Evolutionary conservation across 352 stramenopile genomes (phyloP).

Genomic region (Pythium coloratum): DNA sequence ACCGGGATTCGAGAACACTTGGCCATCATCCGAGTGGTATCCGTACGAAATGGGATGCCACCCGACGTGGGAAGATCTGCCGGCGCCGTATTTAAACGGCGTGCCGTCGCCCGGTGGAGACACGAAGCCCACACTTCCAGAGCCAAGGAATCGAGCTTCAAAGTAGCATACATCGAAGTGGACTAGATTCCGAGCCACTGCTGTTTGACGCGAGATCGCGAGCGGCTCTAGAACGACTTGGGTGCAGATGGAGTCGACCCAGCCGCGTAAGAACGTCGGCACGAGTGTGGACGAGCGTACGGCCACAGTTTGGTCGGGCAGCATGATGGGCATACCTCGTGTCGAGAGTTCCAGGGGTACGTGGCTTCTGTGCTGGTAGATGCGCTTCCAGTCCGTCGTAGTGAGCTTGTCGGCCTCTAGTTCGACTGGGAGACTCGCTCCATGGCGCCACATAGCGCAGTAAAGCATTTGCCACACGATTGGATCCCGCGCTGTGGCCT

Average conservation of each 20-base stretch:
- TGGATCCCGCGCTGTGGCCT: constrained; percentile 9
- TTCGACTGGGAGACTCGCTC: background rate
- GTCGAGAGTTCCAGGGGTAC: constrained; percentile 28
- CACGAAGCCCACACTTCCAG: constrained; percentile 35
- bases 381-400: constrained; percentile 23
- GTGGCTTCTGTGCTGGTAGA: constrained; percentile 20
- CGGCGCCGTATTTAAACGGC: constrained; percentile 31
- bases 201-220: background rate
- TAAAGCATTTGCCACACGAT: constrained; percentile 33
- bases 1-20: constrained; percentile 35
- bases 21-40: constrained; percentile 38
- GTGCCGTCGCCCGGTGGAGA: constrained; percentile 2
- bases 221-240: constrained; percentile 20
- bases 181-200: too few relatives aligned
- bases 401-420: background rate
- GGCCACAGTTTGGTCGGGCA: constrained; percentile 21
- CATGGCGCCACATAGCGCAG: constrained; percentile 19
- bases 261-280: constrained; percentile 22
- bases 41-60: constrained; percentile 41
- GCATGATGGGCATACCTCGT: constrained; percentile 25
- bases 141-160: constrained; percentile 29
- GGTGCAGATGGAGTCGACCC: constrained; percentile 37
- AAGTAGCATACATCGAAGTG: constrained; percentile 31
- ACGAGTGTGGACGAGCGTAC: constrained; percentile 36
- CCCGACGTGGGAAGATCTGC: constrained; percentile 34